Evolutionary conservation across 208 protist species (phyloP), one percentile per base, ranked within the genome.

Genomic region (Willaertia magna): DNA sequence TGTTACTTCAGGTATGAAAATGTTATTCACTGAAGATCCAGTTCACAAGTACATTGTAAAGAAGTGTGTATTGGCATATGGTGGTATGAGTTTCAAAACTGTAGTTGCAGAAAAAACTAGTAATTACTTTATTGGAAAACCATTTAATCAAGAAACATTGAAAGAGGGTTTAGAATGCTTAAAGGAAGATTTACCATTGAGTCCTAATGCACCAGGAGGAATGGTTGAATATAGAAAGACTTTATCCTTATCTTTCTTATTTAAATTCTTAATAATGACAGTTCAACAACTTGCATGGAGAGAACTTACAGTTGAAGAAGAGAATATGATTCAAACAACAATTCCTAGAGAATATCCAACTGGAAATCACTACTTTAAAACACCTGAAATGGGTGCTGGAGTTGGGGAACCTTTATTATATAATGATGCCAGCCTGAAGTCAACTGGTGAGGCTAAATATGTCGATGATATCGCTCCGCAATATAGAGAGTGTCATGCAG

Each of bases 391-490:
- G 22, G 78, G 46, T 40, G 39, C 22, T 22, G 0, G 18, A 22
- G n/a, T 83, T 42, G 76, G 76, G 39, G 40, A 55, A 16, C 26
- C 42, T 14, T 20, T 44, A 61, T 20, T 51, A 46, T 91, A 95
- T 83, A 74, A 59, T 47, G 85, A 85, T 11, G 91, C 89, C 1
- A 52, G 90, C 42, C 86, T 92, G 43, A 94, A 96, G 81, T 86
- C 88, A 0, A 95, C 92, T 11, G 95, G 95, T 44, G 92, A 95
- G 82, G 95, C 94, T 16, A 26, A 86, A 20, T 97, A 95, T 84
- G 79, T 79, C 0, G 92, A 91, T 67, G 93, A 95, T 85, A 88
- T 93, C 34, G 61, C 76, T 7, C 34, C 39, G n/a, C 4, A 20
- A 40, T 30, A 40, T 0, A 87, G 85, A 44, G 42, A 83, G 74